phyloP scores from a whole-genome alignment of 768 basidiomycete genomes.

The Amanita exitialis region DNA sequence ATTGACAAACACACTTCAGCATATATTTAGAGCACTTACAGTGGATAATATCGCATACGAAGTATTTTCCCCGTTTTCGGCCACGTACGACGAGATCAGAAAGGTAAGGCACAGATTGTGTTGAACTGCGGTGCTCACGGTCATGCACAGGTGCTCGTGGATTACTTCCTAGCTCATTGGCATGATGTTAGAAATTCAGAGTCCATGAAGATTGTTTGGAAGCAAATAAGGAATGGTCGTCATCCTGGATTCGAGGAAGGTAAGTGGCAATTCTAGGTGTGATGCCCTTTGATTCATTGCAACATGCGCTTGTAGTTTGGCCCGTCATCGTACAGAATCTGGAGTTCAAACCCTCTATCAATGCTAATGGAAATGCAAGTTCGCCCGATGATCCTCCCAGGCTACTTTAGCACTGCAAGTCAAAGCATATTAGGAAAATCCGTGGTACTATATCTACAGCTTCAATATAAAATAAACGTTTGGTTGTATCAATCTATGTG shows the following conservation, averaged over 20 bases:
- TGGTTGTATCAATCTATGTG: not conserved
- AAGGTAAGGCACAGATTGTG: conserved; percentile 33
- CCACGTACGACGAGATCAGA: conserved; percentile 71
- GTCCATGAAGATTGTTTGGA: conserved; percentile 76
- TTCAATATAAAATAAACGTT: not conserved
- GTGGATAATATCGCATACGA: conserved; percentile 80
- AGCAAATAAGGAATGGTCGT: conserved; percentile 72
- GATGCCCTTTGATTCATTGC: not conserved
- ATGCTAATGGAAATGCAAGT: conserved; percentile 6
- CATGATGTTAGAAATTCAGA: conserved; percentile 73
- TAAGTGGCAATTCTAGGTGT: conserved; percentile 13
- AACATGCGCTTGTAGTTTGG: conserved; percentile 37
- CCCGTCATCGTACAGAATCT: conserved; percentile 53
- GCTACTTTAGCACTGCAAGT: not conserved
- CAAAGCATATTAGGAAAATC: not conserved
- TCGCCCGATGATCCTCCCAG: conserved; percentile 6
- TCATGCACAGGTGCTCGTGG: conserved; percentile 51
- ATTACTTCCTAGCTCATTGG: conserved; percentile 78
- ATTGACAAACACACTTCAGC: conserved; percentile 24
- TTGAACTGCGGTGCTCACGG: conserved; percentile 27
- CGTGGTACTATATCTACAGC: not conserved
- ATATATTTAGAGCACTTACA: conserved; percentile 68
- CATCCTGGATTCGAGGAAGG: conserved; percentile 88
- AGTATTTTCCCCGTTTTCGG: conserved; percentile 78
- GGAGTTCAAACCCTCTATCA: conserved; percentile 40